These are phyloP conservation scores for Alternaria solani DNA, from an alignment of 2,329 filamentous ascomycete species.

Conservation along the genomic window DNA sequence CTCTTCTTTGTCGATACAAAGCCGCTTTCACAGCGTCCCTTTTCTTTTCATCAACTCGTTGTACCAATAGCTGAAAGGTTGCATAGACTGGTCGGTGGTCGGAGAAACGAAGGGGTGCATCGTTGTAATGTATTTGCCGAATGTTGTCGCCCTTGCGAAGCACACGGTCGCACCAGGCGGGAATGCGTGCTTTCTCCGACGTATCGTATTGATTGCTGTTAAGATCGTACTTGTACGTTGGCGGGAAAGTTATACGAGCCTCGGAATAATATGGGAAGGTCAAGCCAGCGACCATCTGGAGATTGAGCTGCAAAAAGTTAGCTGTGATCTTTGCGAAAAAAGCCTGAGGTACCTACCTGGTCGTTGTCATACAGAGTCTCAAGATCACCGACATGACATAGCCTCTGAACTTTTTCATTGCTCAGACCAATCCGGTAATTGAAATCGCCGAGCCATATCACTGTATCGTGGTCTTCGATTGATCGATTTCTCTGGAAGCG, in stretches of 20 bases:
- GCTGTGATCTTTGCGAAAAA: constrained; percentile 13
- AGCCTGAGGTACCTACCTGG: constrained; percentile 63
- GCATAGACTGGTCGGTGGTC: constrained; percentile 97
- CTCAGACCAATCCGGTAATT: constrained; percentile 94
- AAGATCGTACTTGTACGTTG: constrained; percentile 95
- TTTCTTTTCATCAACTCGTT: constrained; percentile 75
- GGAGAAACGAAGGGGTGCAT: constrained; percentile 84
- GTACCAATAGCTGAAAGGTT: constrained; percentile 84
- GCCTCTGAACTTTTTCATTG: constrained; percentile 76
- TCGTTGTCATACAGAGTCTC: constrained; percentile 89
- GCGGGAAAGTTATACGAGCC: constrained; percentile 83
- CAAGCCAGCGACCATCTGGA: constrained; percentile 93
- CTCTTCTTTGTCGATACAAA: constrained; percentile 74
- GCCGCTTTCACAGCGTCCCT: constrained; percentile 77
- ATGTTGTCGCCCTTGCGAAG: constrained; percentile 85
- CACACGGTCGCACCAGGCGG: constrained; percentile 96
- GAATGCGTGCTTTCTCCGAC: constrained; percentile 93
- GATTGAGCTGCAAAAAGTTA: constrained; percentile 70
- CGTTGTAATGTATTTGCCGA: constrained; percentile 82
- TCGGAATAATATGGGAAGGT: constrained; percentile 94
- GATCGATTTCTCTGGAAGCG: constrained; percentile 89
- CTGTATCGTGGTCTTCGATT: constrained; percentile 89
- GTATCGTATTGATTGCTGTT: constrained; percentile 90
- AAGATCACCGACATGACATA: constrained; percentile 77
- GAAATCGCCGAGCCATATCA: constrained; percentile 95